Percentiles rank a stretch among this genome's conserved stretches.
Evolutionary conservation across 352 stramenopile species (phyloP).

Genomic region (Globisporangium spiculum): DNA sequence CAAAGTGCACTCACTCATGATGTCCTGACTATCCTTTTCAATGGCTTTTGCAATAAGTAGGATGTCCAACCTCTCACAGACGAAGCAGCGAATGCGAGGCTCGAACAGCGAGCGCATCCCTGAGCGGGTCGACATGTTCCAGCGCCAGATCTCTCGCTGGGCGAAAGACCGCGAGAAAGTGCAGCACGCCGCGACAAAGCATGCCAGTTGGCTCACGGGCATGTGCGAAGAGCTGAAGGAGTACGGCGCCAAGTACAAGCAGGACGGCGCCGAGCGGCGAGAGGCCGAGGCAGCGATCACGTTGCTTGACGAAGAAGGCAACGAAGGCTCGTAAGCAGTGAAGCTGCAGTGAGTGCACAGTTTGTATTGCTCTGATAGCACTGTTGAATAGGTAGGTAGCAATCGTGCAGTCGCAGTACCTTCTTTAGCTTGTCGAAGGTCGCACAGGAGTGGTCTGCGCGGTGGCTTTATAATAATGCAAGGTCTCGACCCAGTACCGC

Average conservation of each 20-base stretch:
- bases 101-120: slow-evolving; percentile 19
- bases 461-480: slow-evolving; percentile 63
- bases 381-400: not conserved
- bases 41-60: not conserved
- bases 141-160: slow-evolving; percentile 64
- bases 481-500: slow-evolving; percentile 66
- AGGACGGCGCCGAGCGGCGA: slow-evolving; percentile 8
- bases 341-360: not conserved
- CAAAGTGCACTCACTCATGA: not conserved
- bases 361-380: too few species aligned
- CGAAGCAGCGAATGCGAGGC: slow-evolving; percentile 1
- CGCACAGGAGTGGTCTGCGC: slow-evolving; percentile 37
- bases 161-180: slow-evolving; percentile 53
- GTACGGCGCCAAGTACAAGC: slow-evolving; percentile 50
- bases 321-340: not conserved
- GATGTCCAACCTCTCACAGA: slow-evolving; percentile 15
- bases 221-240: slow-evolving; percentile 64
- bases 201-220: slow-evolving; percentile 55
- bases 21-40: not conserved
- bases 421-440: slow-evolving; percentile 32
- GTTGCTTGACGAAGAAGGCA: slow-evolving; percentile 10
- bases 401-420: not conserved
- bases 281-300: slow-evolving; percentile 23
- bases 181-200: slow-evolving; percentile 54
- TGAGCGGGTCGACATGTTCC: slow-evolving; percentile 27